These are phyloP conservation scores for Leccinum subgranulosum DNA, from an alignment of 768 basidiomycete genomes.

Conservation along the genomic window DNA sequence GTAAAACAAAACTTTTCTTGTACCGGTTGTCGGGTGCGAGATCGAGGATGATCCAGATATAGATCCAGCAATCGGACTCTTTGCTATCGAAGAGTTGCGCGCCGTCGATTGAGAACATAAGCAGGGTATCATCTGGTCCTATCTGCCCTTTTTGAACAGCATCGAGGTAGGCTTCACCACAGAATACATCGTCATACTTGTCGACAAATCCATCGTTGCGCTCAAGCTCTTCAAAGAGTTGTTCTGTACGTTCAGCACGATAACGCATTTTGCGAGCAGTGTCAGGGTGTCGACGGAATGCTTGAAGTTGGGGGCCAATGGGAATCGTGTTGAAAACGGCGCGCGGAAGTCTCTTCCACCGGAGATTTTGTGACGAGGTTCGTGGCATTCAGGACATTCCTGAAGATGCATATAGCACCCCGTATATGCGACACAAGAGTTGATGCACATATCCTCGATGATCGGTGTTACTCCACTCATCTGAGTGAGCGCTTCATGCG, in stretches of 20 bases:
- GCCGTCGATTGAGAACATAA: neutral
- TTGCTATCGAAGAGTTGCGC: neutral
- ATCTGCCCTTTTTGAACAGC: neutral
- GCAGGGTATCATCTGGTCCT: neutral
- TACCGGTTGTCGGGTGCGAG: neutral
- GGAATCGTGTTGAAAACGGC: neutral
- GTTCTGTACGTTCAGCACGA: neutral
- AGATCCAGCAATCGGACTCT: neutral
- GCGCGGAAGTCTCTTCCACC: neutral
- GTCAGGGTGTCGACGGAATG: neutral
- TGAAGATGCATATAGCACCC: neutral
- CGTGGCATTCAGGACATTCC: neutral
- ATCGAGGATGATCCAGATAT: neutral
- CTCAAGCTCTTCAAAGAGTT: neutral
- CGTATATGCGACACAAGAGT: neutral
- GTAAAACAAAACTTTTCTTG: neutral
- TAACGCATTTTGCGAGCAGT: neutral
- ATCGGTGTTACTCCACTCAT: neutral
- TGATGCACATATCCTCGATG: neutral
- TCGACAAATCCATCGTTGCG: neutral
- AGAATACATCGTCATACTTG: neutral
- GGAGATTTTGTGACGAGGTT: neutral
- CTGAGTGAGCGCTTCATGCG: neutral
- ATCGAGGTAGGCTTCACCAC: neutral
- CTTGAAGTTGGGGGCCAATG: neutral